Conservation (phyloP, 2,329 filamentous ascomycete species). For the Didymella pinodella region DNA sequence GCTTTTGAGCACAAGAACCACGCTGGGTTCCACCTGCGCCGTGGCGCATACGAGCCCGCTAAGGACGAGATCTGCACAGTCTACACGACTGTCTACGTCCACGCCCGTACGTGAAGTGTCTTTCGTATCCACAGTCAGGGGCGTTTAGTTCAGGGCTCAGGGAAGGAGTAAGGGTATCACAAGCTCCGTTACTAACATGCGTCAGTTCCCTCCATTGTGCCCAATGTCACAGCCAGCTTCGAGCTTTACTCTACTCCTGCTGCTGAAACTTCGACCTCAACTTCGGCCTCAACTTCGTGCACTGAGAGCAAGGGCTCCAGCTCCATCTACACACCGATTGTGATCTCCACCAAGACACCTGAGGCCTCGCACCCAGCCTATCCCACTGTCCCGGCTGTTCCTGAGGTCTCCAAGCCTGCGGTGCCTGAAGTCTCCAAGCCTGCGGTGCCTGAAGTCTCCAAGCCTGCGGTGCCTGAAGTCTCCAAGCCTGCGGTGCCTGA, state of each 20-base stretch:
- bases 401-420: conserved; percentile 15
- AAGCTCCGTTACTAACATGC: conserved; percentile 22
- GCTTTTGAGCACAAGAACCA: conserved; percentile 71
- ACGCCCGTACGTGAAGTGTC: conserved; percentile 56
- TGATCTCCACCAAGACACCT: conserved; percentile 25
- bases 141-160: background rate
- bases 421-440: conserved; percentile 16
- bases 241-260: conserved; percentile 41
- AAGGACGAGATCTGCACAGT: conserved; percentile 74
- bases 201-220: conserved; percentile 34
- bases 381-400: conserved; percentile 14
- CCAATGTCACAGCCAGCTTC: conserved; percentile 38
- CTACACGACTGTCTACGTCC: conserved; percentile 64
- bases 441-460: conserved; percentile 11
- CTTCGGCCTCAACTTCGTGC: conserved; percentile 72
- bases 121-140: background rate
- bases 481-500: background rate
- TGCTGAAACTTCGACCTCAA: conserved; percentile 74
- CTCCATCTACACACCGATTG: conserved; percentile 53
- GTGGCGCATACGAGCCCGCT: conserved; percentile 51
- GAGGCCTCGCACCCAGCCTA: conserved; percentile 21
- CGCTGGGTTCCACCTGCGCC: conserved; percentile 63
- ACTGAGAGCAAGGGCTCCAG: conserved; percentile 72
- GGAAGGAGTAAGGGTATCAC: background rate
- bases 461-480: conserved; percentile 6